These are phyloP conservation scores for Colletotrichum karsti DNA, from an alignment of 2,329 filamentous ascomycete species.

Conservation along the genomic window DNA sequence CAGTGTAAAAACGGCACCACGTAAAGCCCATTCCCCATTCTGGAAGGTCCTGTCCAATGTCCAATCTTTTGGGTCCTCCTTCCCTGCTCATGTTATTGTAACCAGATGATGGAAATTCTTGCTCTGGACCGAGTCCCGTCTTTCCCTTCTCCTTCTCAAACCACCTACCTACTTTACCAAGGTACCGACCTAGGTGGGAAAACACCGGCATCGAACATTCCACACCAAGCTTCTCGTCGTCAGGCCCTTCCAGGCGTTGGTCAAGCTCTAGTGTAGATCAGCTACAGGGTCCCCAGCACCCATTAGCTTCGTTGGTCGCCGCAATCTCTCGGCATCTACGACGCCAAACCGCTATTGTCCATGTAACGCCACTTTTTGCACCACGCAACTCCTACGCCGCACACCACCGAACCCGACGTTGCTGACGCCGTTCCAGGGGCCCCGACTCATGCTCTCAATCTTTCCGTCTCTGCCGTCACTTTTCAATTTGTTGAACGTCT, in stretches of 20 bases:
- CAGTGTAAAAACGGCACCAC: slow-evolving; percentile 8
- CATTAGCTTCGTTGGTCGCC: not conserved
- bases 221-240: not conserved
- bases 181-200: too few relatives aligned
- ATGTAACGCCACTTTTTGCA: not conserved
- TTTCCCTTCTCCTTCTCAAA: too few relatives aligned
- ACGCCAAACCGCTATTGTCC: not conserved
- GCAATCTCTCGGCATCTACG: slow-evolving; percentile 23
- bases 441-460: not conserved
- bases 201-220: not conserved
- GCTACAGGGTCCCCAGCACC: slow-evolving; percentile 2
- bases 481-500: not conserved
- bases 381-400: not conserved
- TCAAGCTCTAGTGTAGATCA: slow-evolving; percentile 14
- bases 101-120: too few relatives aligned
- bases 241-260: not conserved
- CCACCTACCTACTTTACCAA: too few relatives aligned
- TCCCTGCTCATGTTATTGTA: too few relatives aligned
- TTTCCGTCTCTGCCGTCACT: not conserved
- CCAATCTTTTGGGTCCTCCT: not conserved
- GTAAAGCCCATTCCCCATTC: not conserved
- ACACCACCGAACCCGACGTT: slow-evolving; percentile 1
- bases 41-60: not conserved
- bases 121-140: too few relatives aligned
- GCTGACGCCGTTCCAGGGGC: not conserved